A percentile compares a stretch with the other conserved stretches of the same genome.
phyloP scores from a whole-genome alignment of 441 rosid species.

The Euphorbia corollata region DNA sequence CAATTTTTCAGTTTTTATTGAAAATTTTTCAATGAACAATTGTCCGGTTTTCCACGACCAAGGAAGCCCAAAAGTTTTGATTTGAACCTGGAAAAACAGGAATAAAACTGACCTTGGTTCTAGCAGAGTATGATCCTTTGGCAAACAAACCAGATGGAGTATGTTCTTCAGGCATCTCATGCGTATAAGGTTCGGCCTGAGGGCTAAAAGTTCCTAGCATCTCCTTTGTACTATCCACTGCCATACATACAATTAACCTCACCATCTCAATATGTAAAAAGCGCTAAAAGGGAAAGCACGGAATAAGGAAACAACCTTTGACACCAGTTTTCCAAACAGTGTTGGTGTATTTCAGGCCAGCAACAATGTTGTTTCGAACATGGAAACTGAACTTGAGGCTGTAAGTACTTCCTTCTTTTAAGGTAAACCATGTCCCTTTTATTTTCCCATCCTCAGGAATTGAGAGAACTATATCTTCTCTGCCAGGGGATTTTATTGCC shows the following conservation, averaged over 20 bases:
- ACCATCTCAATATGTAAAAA: no score
- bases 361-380: conserved; percentile 80
- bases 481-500: conserved; percentile 53
- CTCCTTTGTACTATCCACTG: conserved; percentile 72
- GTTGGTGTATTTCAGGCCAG: conserved; percentile 81
- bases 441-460: conserved; percentile 68
- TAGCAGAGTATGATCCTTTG: conserved; percentile 81
- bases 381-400: conserved; percentile 57
- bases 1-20: no score
- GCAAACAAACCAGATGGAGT: conserved; percentile 81
- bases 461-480: conserved; percentile 52
- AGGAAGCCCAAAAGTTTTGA: no score
- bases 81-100: not conserved
- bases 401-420: conserved; percentile 82
- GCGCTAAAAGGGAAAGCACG: no score
- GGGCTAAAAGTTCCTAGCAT: conserved; percentile 88
- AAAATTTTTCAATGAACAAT: no score
- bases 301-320: conserved; percentile 33
- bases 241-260: no score
- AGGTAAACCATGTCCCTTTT: conserved; percentile 69
- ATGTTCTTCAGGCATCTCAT: conserved; percentile 52
- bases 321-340: conserved; percentile 80
- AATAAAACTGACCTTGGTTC: conserved; percentile 46
- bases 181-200: conserved; percentile 39
- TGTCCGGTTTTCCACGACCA: no score